Percentiles rank a stretch among this genome's conserved stretches.
Evolutionary conservation across 495 filamentous ascomycete species (phyloP).

Genomic region (Paragyromitra xinjiangensis): DNA sequence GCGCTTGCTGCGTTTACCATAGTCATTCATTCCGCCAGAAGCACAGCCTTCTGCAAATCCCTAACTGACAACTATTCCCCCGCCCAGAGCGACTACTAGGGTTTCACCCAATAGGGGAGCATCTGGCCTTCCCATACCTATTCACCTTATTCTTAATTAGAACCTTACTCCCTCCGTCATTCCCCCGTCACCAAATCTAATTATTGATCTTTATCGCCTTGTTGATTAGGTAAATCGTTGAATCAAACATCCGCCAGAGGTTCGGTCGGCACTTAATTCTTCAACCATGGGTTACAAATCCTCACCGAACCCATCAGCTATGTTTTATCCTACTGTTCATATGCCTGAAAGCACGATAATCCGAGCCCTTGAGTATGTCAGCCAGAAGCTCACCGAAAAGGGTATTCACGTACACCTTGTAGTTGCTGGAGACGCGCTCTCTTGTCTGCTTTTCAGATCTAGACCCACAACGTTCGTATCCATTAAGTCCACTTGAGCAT

Average conservation of each 20-base stretch:
- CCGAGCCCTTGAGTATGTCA: slow-evolving; percentile 55
- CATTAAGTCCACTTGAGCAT: neutral
- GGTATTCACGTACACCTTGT: slow-evolving; percentile 54
- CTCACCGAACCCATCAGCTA: slow-evolving; percentile 4
- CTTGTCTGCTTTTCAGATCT: slow-evolving; percentile 55
- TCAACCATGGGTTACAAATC: slow-evolving; percentile 29
- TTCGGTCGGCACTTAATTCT: neutral
- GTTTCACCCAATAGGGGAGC: slow-evolving; percentile 18
- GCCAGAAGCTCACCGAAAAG: slow-evolving; percentile 52
- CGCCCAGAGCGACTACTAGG: slow-evolving; percentile 9
- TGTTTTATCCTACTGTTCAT: slow-evolving; percentile 23
- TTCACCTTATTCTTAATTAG: slow-evolving; percentile 35
- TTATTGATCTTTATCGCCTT: slow-evolving; percentile 17
- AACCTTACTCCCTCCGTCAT: neutral
- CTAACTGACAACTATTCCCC: neutral
- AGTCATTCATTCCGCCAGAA: slow-evolving; percentile 15
- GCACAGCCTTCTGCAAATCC: slow-evolving; percentile 23
- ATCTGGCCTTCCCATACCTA: slow-evolving; percentile 9
- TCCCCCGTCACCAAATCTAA: neutral
- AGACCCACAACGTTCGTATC: slow-evolving; percentile 48
- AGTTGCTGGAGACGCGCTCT: slow-evolving; percentile 44
- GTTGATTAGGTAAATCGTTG: slow-evolving; percentile 3
- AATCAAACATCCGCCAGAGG: slow-evolving; percentile 1
- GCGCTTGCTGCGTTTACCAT: slow-evolving; percentile 50
- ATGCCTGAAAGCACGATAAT: slow-evolving; percentile 46